These are phyloP conservation scores for Gliomastix tumulicola DNA, from an alignment of 2,329 filamentous ascomycete genomes.

Conservation along the genomic window DNA sequence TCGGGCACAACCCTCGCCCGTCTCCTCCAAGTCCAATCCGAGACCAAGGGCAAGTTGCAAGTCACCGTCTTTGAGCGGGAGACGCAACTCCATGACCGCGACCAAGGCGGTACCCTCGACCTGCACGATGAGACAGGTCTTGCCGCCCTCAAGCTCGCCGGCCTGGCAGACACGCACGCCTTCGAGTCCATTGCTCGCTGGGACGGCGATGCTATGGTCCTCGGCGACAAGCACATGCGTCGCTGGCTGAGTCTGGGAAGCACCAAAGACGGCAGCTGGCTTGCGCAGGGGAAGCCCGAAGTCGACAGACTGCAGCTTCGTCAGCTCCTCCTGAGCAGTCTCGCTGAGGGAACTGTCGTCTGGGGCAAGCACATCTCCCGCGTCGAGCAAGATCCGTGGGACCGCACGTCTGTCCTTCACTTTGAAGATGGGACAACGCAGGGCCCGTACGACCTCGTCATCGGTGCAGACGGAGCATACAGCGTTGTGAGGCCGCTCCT, in stretches of 20 bases:
- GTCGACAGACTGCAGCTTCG: slow-evolving; percentile 26
- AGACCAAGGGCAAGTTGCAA: slow-evolving; percentile 15
- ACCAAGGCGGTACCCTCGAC: slow-evolving; percentile 36
- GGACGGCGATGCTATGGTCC: slow-evolving; percentile 28
- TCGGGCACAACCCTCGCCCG: slow-evolving; percentile 37
- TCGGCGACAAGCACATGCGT: slow-evolving; percentile 15
- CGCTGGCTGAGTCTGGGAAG: slow-evolving; percentile 13
- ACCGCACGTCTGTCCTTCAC: slow-evolving; percentile 6
- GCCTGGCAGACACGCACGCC: slow-evolving; percentile 24
- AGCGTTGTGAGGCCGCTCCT: slow-evolving; percentile 22
- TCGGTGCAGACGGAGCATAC: slow-evolving; percentile 8
- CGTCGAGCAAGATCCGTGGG: background rate
- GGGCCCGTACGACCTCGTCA: background rate
- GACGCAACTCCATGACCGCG: slow-evolving; percentile 1
- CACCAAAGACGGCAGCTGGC: slow-evolving; percentile 4
- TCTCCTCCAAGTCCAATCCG: slow-evolving; percentile 31
- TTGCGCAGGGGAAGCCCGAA: slow-evolving; percentile 21
- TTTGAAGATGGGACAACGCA: slow-evolving; percentile 3
- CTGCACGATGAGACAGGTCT: slow-evolving; percentile 38
- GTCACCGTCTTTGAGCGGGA: slow-evolving; percentile 15
- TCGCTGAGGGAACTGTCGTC: slow-evolving; percentile 20
- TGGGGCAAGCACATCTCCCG: slow-evolving; percentile 7
- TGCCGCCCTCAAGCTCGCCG: slow-evolving; percentile 32
- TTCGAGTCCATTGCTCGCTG: slow-evolving; percentile 33
- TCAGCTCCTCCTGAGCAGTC: slow-evolving; percentile 19